Evolutionary conservation across 1,139 yeast species (phyloP).

Genomic region (Dujonia santamariae): DNA sequence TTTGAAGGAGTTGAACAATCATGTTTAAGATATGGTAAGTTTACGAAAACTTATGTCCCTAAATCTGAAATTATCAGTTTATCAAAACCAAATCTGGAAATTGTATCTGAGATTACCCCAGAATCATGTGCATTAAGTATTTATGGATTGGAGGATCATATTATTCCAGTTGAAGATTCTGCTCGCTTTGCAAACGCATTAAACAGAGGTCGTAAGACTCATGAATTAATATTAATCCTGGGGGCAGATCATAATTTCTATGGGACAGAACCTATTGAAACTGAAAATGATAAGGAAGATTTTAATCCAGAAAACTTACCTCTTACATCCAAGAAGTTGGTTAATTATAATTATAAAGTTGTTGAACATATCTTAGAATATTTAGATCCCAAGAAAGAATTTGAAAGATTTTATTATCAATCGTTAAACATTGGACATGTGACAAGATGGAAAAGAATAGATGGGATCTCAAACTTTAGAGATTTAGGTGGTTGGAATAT

Average conservation of each 20-base stretch:
- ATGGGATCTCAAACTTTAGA: slow-evolving; percentile 71
- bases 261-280: slow-evolving; percentile 41
- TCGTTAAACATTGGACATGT: slow-evolving; percentile 35
- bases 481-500: slow-evolving; percentile 79
- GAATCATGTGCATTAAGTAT: slow-evolving; percentile 60
- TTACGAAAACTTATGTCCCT: slow-evolving; percentile 38
- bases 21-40: slow-evolving; percentile 51
- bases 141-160: slow-evolving; percentile 66
- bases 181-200: slow-evolving; percentile 56
- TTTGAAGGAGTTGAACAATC: slow-evolving; percentile 19
- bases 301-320: slow-evolving; percentile 43
- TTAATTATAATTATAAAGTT: slow-evolving; percentile 60
- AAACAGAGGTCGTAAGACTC: slow-evolving; percentile 46
- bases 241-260: slow-evolving; percentile 81
- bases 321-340: slow-evolving; percentile 33
- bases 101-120: slow-evolving; percentile 39
- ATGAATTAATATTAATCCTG: slow-evolving; percentile 55
- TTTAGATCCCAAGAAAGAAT: slow-evolving; percentile 49
- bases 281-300: slow-evolving; percentile 25
- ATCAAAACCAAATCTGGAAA: slow-evolving; percentile 47
- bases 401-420: slow-evolving; percentile 46
- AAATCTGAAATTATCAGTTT: slow-evolving; percentile 52
- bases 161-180: slow-evolving; percentile 66
- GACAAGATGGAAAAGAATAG: slow-evolving; percentile 59
- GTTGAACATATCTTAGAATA: slow-evolving; percentile 50